Conservation (phyloP, 345 rosid species). For the Citrus glauca region DNA sequence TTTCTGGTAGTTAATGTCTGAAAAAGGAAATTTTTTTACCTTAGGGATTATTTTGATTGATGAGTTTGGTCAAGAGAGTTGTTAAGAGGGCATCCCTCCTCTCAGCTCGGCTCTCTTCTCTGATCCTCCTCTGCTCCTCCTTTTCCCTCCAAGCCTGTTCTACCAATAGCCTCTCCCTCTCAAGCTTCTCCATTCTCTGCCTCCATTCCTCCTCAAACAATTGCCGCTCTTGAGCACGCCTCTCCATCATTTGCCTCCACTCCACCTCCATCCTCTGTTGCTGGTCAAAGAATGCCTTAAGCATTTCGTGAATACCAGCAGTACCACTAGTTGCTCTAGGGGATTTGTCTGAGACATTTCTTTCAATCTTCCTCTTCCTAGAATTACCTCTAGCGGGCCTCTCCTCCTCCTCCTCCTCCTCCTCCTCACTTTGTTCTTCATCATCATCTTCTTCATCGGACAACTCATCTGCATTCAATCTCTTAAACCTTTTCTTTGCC, state of each 20-base stretch:
- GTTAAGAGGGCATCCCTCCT: slow-evolving; percentile 49
- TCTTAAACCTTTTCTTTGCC: slow-evolving; percentile 33
- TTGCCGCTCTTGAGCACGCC: slow-evolving; percentile 39
- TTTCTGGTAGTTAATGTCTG: not conserved
- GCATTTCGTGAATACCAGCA: slow-evolving; percentile 29
- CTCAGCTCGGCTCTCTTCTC: slow-evolving; percentile 54
- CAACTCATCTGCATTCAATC: slow-evolving; percentile 27
- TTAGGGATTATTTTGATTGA: slow-evolving; percentile 24
- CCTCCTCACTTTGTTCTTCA: slow-evolving; percentile 24
- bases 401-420: slow-evolving; percentile 34
- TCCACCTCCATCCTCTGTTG: slow-evolving; percentile 50
- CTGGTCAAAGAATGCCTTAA: slow-evolving; percentile 43
- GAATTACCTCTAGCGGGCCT: slow-evolving; percentile 22
- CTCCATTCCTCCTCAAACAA: slow-evolving; percentile 55
- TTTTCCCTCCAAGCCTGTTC: slow-evolving; percentile 55
- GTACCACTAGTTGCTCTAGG: slow-evolving; percentile 8
- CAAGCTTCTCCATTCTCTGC: slow-evolving; percentile 44
- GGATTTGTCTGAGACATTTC: slow-evolving; percentile 14
- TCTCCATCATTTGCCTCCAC: slow-evolving; percentile 49
- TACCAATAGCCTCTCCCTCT: slow-evolving; percentile 46
- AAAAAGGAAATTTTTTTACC: not conserved
- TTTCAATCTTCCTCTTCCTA: slow-evolving; percentile 41
- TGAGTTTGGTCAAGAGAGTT: slow-evolving; percentile 42
- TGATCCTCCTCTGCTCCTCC: slow-evolving; percentile 47
- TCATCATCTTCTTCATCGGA: slow-evolving; percentile 37